phyloP scores from a whole-genome alignment of 352 stramenopile species.

The Salisapilia sapeloensis region DNA sequence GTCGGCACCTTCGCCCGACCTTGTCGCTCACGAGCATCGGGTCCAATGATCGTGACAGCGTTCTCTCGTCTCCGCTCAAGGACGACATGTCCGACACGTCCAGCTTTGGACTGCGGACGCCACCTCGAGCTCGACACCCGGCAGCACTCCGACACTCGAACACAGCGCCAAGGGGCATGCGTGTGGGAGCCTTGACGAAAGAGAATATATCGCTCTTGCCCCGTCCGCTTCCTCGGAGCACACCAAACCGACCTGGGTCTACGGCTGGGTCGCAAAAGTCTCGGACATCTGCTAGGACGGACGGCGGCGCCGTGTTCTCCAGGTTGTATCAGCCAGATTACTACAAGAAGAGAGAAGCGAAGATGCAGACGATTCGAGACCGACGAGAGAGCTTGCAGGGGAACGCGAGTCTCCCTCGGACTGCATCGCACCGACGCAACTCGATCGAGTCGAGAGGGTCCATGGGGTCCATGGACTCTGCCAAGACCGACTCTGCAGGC shows the following conservation, averaged over 20 bases:
- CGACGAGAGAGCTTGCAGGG: constrained; percentile 41
- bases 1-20: no score
- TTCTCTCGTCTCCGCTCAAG: no score
- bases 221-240: constrained; percentile 12
- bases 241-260: constrained; percentile 26
- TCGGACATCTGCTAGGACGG: constrained; percentile 50
- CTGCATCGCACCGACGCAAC: constrained; percentile 22
- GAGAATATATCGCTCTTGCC: constrained; percentile 69
- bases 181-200: constrained; percentile 49
- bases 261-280: constrained; percentile 60
- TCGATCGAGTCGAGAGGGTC: constrained; percentile 36
- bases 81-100: constrained; percentile 1
- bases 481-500: constrained; percentile 61
- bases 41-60: no score
- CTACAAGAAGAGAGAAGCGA: constrained; percentile 61
- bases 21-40: no score
- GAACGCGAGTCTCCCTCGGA: constrained; percentile 39
- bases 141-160: no score
- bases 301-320: constrained; percentile 67
- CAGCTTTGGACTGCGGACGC: constrained; percentile 15
- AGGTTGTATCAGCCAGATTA: constrained; percentile 72
- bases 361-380: constrained; percentile 39
- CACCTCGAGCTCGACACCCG: no score
- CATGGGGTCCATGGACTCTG: constrained; percentile 38
- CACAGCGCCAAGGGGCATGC: constrained; percentile 13